Conservation (phyloP, 176 grass and related monocot species). For the sorghum (Sorghum bicolor) region DNA sequence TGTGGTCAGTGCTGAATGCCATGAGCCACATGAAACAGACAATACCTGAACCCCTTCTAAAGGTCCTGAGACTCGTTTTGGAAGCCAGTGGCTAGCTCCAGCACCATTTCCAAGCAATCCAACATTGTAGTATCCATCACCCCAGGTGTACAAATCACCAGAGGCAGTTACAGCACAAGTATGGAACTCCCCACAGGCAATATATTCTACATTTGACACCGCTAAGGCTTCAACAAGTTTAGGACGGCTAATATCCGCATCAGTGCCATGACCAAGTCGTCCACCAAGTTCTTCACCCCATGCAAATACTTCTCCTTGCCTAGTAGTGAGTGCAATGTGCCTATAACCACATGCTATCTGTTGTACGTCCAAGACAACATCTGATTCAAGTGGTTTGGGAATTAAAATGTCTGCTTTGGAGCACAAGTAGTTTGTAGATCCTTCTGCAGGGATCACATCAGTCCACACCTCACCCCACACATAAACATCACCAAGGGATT, state of each 20-base stretch:
- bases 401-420: slow-evolving; percentile 57
- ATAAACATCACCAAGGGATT: slow-evolving; percentile 92
- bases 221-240: slow-evolving; percentile 74
- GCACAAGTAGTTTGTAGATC: slow-evolving; percentile 35
- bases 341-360: slow-evolving; percentile 73
- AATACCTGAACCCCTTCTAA: slow-evolving; percentile 74
- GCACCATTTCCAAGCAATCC: slow-evolving; percentile 73
- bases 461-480: slow-evolving; percentile 92
- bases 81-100: slow-evolving; percentile 63
- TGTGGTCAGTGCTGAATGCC: slow-evolving; percentile 75
- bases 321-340: slow-evolving; percentile 75
- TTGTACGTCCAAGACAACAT: slow-evolving; percentile 87
- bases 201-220: slow-evolving; percentile 66
- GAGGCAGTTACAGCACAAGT: slow-evolving; percentile 69
- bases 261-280: slow-evolving; percentile 64
- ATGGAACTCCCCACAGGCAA: slow-evolving; percentile 84
- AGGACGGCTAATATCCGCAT: slow-evolving; percentile 58
- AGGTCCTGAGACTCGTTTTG: slow-evolving; percentile 66
- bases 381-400: slow-evolving; percentile 79
- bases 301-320: slow-evolving; percentile 83
- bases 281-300: slow-evolving; percentile 89
- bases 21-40: slow-evolving; percentile 74
- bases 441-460: slow-evolving; percentile 52
- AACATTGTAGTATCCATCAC: slow-evolving; percentile 66
- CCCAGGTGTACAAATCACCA: slow-evolving; percentile 84